Conservation (phyloP, 2,329 filamentous ascomycete species). For the Lasiodiplodia sp. region DNA sequence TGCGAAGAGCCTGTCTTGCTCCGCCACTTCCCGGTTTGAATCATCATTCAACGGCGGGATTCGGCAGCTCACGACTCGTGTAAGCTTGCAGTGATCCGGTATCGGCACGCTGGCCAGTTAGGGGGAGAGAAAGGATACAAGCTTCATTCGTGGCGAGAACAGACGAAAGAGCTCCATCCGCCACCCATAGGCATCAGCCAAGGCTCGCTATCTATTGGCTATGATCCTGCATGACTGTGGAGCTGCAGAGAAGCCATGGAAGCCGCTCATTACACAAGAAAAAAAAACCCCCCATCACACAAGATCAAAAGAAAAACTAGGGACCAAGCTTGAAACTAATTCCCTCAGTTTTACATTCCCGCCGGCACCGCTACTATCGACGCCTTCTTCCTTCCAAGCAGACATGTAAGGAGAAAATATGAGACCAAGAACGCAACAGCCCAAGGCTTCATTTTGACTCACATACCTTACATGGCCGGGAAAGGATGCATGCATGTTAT, state of each 20-base stretch:
- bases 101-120: neutral
- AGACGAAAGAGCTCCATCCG: neutral
- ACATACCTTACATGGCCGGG: neutral
- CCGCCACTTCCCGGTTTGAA: neutral
- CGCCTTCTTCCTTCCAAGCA: too few species aligned
- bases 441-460: neutral
- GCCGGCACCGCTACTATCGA: too few species aligned
- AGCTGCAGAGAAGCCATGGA: neutral
- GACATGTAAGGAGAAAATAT: too few species aligned
- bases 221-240: neutral
- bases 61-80: too few species aligned
- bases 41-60: neutral
- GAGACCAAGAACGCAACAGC: neutral
- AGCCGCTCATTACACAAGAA: neutral
- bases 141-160: neutral
- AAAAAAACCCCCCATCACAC: neutral
- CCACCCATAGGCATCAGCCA: neutral
- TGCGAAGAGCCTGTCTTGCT: neutral
- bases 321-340: too few species aligned
- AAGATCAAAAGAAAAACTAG: too few species aligned
- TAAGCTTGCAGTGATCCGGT: neutral
- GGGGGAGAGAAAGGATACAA: neutral
- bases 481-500: neutral
- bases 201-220: neutral
- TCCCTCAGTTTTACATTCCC: too few species aligned